A percentile compares a stretch with the other conserved stretches of the same genome.
These are phyloP conservation scores for Rhizopus delemar DNA, from an alignment of 371 early-diverging fungal species.

Conservation along the genomic window DNA sequence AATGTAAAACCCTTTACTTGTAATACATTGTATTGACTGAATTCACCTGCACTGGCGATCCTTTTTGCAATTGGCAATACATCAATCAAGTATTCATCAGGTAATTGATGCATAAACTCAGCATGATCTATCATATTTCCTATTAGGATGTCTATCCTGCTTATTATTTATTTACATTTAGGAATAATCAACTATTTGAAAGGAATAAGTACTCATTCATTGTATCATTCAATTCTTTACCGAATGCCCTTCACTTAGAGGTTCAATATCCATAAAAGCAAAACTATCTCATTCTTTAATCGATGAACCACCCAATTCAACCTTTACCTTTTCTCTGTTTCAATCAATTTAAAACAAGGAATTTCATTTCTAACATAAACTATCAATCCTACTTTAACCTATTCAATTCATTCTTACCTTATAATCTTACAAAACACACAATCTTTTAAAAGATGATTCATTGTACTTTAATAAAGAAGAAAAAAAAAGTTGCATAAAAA, in stretches of 20 bases:
- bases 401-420: slow-evolving; percentile 32
- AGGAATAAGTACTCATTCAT: background rate
- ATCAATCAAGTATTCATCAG: slow-evolving; percentile 83
- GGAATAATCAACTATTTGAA: slow-evolving; percentile 75
- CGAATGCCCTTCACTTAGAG: slow-evolving; percentile 78
- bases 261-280: slow-evolving; percentile 79
- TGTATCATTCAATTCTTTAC: slow-evolving; percentile 48
- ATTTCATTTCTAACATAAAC: slow-evolving; percentile 63
- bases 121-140: slow-evolving; percentile 71
- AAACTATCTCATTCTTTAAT: slow-evolving; percentile 35
- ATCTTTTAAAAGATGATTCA: slow-evolving; percentile 34
- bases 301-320: slow-evolving; percentile 20
- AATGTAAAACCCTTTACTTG: slow-evolving; percentile 57
- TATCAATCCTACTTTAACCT: no score
- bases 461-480: no score
- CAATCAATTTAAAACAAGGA: slow-evolving; percentile 79
- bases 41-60: slow-evolving; percentile 70
- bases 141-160: background rate
- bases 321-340: slow-evolving; percentile 68
- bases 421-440: slow-evolving; percentile 94
- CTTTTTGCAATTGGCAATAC: slow-evolving; percentile 85
- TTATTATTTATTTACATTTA: slow-evolving; percentile 59
- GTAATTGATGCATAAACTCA: slow-evolving; percentile 84
- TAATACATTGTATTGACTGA: slow-evolving; percentile 82
- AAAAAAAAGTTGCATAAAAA: background rate